Percentiles rank a stretch among this genome's conserved stretches.
Evolutionary conservation across 2,329 filamentous ascomycete genomes (phyloP).

Genomic region (Venturia carpophila): DNA sequence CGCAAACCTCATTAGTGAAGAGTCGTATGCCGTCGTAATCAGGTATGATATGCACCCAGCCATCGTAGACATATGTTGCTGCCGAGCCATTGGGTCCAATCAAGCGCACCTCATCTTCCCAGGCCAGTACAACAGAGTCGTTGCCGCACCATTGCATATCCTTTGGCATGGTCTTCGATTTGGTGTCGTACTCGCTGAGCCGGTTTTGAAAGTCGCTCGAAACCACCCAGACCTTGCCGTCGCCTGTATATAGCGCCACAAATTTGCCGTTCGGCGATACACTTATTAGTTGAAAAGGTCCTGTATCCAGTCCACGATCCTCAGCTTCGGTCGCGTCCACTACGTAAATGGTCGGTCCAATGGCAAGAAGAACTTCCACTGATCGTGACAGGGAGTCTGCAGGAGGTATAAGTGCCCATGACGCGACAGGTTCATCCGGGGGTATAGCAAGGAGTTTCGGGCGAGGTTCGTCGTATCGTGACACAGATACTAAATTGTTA

Average conservation of each 20-base stretch:
- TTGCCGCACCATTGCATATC: conserved; percentile 95
- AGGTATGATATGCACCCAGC: conserved; percentile 77
- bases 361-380: conserved; percentile 83
- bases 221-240: conserved; percentile 84
- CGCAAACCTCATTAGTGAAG: conserved; percentile 88
- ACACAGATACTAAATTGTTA: conserved; percentile 79
- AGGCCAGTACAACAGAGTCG: conserved; percentile 85
- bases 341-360: conserved; percentile 75
- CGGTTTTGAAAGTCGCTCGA: conserved; percentile 92
- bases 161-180: conserved; percentile 74
- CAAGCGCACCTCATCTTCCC: conserved; percentile 96
- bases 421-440: conserved; percentile 70
- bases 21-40: conserved; percentile 86
- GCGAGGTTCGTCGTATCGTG: conserved; percentile 81
- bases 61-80: conserved; percentile 79
- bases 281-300: conserved; percentile 82
- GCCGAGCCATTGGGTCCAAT: conserved; percentile 77
- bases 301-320: conserved; percentile 82
- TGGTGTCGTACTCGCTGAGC: conserved; percentile 84
- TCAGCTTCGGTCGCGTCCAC: conserved; percentile 85
- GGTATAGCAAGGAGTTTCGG: conserved; percentile 72
- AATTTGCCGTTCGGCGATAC: conserved; percentile 88
- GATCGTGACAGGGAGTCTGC: conserved; percentile 83
- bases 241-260: conserved; percentile 76
- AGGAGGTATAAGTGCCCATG: conserved; percentile 85